Conservation (phyloP, 352 stramenopile genomes). For the Pythium sp. region DNA sequence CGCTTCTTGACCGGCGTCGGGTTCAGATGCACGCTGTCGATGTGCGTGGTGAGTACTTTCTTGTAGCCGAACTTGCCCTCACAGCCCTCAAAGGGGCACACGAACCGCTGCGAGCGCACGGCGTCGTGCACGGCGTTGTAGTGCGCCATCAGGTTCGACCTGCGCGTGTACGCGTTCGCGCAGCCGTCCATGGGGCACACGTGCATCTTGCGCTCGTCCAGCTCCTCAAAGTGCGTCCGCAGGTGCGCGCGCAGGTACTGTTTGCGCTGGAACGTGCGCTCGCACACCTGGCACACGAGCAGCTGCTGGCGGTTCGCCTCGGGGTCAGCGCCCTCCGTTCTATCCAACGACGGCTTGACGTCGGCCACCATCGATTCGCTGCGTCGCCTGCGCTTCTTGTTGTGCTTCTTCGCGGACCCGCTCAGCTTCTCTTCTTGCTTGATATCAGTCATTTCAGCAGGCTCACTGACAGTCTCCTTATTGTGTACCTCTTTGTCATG, state of each 20-base stretch:
- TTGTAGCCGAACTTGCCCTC: slow-evolving; percentile 72
- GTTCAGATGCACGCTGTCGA: slow-evolving; percentile 60
- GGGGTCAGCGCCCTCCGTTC: slow-evolving; percentile 1
- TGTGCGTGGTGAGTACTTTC: slow-evolving; percentile 58
- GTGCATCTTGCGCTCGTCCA: slow-evolving; percentile 63
- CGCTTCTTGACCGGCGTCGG: slow-evolving; percentile 24
- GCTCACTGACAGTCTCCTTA: neutral
- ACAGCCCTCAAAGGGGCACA: slow-evolving; percentile 57
- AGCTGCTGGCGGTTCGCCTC: slow-evolving; percentile 12
- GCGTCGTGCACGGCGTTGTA: slow-evolving; percentile 69
- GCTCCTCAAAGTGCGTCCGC: slow-evolving; percentile 56
- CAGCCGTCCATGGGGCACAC: slow-evolving; percentile 58
- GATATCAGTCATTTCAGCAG: neutral
- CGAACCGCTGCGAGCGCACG: slow-evolving; percentile 58
- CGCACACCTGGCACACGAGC: slow-evolving; percentile 52
- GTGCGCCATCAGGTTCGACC: slow-evolving; percentile 75
- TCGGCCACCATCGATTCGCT: neutral
- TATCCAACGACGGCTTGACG: neutral
- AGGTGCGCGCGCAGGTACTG: slow-evolving; percentile 59
- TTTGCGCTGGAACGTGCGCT: slow-evolving; percentile 44
- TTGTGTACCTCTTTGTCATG: slow-evolving; percentile 40
- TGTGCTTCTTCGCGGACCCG: neutral
- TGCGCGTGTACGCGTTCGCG: slow-evolving; percentile 60
- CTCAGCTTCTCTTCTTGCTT: neutral
- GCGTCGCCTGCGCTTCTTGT: slow-evolving; percentile 15